Evolutionary conservation across 1,284 basidiomycete genomes (phyloP).

Genomic region (Ceraceosorus bombacis): DNA sequence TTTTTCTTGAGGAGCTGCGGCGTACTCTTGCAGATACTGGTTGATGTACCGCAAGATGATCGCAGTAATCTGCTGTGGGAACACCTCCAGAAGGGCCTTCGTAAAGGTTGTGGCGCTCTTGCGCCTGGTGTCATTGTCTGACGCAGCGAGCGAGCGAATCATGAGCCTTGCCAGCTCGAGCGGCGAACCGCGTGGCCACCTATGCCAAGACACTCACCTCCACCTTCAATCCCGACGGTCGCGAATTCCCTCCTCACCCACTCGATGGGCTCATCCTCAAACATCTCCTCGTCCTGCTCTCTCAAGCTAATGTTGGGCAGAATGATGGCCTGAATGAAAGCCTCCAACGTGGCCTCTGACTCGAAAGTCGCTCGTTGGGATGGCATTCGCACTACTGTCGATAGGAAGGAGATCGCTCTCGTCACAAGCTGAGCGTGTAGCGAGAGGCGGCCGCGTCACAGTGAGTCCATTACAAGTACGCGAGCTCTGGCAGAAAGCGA

Average conservation of each 20-base stretch:
- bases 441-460: neutral
- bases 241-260: slow-evolving; percentile 85
- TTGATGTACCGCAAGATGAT: slow-evolving; percentile 77
- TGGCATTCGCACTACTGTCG: slow-evolving; percentile 65
- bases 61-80: slow-evolving; percentile 72
- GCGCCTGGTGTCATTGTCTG: slow-evolving; percentile 65
- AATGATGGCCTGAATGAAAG: slow-evolving; percentile 82
- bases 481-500: too few species aligned
- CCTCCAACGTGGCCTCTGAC: slow-evolving; percentile 62
- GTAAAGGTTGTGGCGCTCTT: slow-evolving; percentile 90
- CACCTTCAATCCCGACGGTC: slow-evolving; percentile 50
- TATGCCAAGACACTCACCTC: slow-evolving; percentile 21
- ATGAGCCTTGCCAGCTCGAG: neutral
- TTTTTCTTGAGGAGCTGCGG: slow-evolving; percentile 59
- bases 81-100: slow-evolving; percentile 72
- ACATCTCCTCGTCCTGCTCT: slow-evolving; percentile 86
- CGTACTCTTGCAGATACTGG: slow-evolving; percentile 61
- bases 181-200: too few species aligned
- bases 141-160: slow-evolving; percentile 10
- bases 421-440: slow-evolving; percentile 62
- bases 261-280: slow-evolving; percentile 93
- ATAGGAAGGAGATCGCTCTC: slow-evolving; percentile 85
- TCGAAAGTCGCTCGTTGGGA: slow-evolving; percentile 60
- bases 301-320: slow-evolving; percentile 83
- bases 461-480: neutral